These are phyloP conservation scores for Groenewaldozyma tartarivorans DNA, from an alignment of 805 yeast species.

Conservation along the genomic window DNA sequence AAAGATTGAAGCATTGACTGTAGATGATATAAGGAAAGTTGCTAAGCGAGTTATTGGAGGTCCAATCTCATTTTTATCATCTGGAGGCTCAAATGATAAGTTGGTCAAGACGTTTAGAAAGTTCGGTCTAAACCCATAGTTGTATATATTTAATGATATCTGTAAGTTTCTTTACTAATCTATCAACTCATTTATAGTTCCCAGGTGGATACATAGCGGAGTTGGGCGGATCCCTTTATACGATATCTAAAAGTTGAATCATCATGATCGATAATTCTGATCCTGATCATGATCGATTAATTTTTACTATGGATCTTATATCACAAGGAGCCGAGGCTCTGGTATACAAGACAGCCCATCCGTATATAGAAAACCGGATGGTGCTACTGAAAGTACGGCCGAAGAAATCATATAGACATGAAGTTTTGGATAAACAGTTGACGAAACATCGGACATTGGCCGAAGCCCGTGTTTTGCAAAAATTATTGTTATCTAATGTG, in stretches of 20 bases:
- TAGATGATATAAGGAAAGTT: constrained; percentile 59
- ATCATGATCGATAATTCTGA: too few species aligned
- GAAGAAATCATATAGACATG: constrained; percentile 82
- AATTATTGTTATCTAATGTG: constrained; percentile 37
- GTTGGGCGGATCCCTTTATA: too few species aligned
- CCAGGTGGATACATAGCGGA: too few species aligned
- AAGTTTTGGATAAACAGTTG: constrained; percentile 61
- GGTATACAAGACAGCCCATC: constrained; percentile 62
- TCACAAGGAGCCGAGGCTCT: constrained; percentile 93
- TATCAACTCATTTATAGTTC: too few species aligned
- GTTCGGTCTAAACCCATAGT: background rate
- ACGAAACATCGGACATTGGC: constrained; percentile 75
- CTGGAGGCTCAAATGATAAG: background rate
- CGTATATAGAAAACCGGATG: constrained; percentile 38
- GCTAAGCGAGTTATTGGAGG: constrained; percentile 62
- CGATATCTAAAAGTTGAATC: too few species aligned
- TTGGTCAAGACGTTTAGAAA: background rate
- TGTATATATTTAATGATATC: background rate
- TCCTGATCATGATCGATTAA: too few species aligned
- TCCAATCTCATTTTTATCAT: background rate
- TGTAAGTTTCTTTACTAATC: too few species aligned
- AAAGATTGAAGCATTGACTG: constrained; percentile 59
- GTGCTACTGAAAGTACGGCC: constrained; percentile 82
- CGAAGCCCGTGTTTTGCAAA: constrained; percentile 70
- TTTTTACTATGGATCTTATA: constrained; percentile 43